These are phyloP conservation scores for Trichoderma brevicompactum DNA, from an alignment of 2,329 filamentous ascomycete species.

Conservation along the genomic window DNA sequence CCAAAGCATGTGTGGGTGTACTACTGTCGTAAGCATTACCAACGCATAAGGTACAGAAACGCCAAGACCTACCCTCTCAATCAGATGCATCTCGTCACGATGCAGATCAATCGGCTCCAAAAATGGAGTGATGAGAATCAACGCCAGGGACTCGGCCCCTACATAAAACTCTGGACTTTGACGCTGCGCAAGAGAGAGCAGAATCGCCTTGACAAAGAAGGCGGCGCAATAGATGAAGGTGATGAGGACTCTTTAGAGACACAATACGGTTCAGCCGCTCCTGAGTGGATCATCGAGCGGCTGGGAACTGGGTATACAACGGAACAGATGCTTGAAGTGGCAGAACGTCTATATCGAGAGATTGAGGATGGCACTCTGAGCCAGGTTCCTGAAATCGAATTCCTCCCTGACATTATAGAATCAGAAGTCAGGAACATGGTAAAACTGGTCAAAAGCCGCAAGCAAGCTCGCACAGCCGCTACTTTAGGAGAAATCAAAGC, in stretches of 20 bases:
- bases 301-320: conserved; percentile 55
- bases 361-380: conserved; percentile 48
- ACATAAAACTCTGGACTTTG: conserved; percentile 59
- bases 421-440: conserved; percentile 37
- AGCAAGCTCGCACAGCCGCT: conserved; percentile 30
- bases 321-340: conserved; percentile 52
- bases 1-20: conserved; percentile 73
- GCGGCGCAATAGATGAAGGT: conserved; percentile 37
- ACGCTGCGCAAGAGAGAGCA: conserved; percentile 68
- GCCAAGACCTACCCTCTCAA: conserved; percentile 61
- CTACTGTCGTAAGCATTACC: conserved; percentile 82
- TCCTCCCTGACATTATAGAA: conserved; percentile 58
- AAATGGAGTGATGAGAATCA: conserved; percentile 62
- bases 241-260: conserved; percentile 38
- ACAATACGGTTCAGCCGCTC: conserved; percentile 48
- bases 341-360: conserved; percentile 50
- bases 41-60: conserved; percentile 73
- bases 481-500: conserved; percentile 29
- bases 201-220: conserved; percentile 52
- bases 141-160: conserved; percentile 37
- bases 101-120: conserved; percentile 66
- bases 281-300: conserved; percentile 54
- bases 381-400: conserved; percentile 62
- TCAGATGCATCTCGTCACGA: conserved; percentile 67
- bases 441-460: conserved; percentile 34